phyloP scores from a whole-genome alignment of 495 filamentous ascomycete genomes.

The Xylaria sp. region DNA sequence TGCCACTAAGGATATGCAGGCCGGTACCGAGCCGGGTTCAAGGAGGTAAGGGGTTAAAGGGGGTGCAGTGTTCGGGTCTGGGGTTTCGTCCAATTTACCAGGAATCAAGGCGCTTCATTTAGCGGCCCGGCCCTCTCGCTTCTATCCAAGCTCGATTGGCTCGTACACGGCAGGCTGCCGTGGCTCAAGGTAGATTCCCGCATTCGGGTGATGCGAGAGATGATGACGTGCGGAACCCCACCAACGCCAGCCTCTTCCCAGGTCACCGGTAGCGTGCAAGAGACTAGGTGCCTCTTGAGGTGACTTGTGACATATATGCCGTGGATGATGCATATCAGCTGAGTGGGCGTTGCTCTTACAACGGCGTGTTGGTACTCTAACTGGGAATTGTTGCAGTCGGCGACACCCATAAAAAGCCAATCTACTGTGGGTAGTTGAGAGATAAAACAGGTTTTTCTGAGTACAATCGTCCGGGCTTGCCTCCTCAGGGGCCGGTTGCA shows the following conservation, averaged over 20 bases:
- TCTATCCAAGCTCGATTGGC: constrained; percentile 38
- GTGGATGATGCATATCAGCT: background rate
- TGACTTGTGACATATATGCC: background rate
- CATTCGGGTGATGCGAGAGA: constrained; percentile 5
- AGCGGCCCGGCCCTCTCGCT: constrained; percentile 35
- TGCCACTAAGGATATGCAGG: background rate
- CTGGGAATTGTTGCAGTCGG: background rate
- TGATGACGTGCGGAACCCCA: background rate
- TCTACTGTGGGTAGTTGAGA: background rate
- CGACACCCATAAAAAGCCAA: too few relatives aligned
- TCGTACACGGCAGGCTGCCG: constrained; percentile 32
- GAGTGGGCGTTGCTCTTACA: background rate
- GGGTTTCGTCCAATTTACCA: constrained; percentile 17
- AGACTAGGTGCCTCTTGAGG: background rate
- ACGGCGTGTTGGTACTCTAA: background rate
- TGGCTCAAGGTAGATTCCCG: constrained; percentile 22
- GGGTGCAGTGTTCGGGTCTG: too few relatives aligned
- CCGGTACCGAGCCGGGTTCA: constrained; percentile 1
- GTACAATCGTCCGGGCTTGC: too few relatives aligned
- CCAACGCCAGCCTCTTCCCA: background rate
- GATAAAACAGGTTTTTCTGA: too few relatives aligned
- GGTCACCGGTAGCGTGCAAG: background rate
- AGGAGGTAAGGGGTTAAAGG: background rate
- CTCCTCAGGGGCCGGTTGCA: too few relatives aligned
- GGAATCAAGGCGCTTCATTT: constrained; percentile 8